Base-by-base conservation (phyloP, 257 asterid species). In the Perilla frutescens region DNA sequence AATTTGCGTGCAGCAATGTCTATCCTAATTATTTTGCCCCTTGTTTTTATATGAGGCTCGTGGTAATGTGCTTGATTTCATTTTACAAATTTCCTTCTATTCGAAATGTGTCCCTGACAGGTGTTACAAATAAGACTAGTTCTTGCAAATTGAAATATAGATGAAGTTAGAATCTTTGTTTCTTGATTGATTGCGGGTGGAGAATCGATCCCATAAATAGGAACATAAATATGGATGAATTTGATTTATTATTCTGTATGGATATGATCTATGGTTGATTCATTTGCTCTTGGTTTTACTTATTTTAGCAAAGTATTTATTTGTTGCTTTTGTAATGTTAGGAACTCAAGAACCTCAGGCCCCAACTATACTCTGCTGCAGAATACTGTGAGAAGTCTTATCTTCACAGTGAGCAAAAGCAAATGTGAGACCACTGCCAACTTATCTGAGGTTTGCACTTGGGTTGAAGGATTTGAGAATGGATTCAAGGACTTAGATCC, bases 341-440 rank as follows among this genome's bases (percentile, higher is more conserved):
- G 98, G 98, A 94, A 78, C 96, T 94, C 79, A 94, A 94, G 82
- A 91, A 88, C 84, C 88, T 91, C 62, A 86, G 96, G 83, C 96
- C 98, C 53, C 97, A 94, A 77, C 96, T 94, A 50, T 88, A 94
- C 81, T 89, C 96, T 69, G 98, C 97, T 45, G 98, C 98, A 9
- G 96, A 94, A 53, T 91, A 94, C 76, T 94, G 97, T 81, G 97
- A 94, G 49, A 94, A 89, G 85, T 94, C 98, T 3, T 91, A 91
- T 70, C 85, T 86, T 65, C 87, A 84, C 54, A 94, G 96, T 40
- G 98, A 90, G 75, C 91, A 91, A 82, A 94, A 94, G 79, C 95
- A 91, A 83, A 85, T 91, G 98, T 91, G 84, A 86, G 93, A 44
- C 64, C 71, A 72, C 62, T 54, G 51, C 61, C 53, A 11, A 69